phyloP scores from a whole-genome alignment of 2,329 filamentous ascomycete species.

The Alternaria tenuissima region DNA sequence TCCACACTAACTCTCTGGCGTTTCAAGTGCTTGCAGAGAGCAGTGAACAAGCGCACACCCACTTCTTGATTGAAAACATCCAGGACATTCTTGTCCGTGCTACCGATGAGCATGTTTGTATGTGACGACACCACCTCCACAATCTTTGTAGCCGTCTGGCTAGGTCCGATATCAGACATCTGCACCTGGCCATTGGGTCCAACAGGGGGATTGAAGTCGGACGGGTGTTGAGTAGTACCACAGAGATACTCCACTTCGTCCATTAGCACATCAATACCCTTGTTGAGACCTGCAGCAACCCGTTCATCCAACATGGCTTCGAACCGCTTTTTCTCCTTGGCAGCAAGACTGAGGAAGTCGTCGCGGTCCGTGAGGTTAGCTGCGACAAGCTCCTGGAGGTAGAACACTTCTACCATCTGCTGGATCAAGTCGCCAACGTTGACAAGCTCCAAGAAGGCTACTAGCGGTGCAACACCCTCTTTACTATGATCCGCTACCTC shows the following conservation, averaged over 20 bases:
- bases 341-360: slow-evolving; percentile 91
- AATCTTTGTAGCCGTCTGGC: slow-evolving; percentile 78
- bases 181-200: slow-evolving; percentile 44
- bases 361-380: slow-evolving; percentile 87
- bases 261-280: slow-evolving; percentile 98
- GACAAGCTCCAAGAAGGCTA: slow-evolving; percentile 95
- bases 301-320: slow-evolving; percentile 98
- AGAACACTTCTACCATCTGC: slow-evolving; percentile 99
- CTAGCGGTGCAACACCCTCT: slow-evolving; percentile 83
- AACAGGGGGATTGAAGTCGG: slow-evolving; percentile 83
- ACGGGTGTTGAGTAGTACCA: slow-evolving; percentile 83
- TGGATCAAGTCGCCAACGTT: slow-evolving; percentile 98
- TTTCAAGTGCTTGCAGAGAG: slow-evolving; percentile 96
- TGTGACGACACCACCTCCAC: slow-evolving; percentile 87
- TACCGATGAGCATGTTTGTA: slow-evolving; percentile 90
- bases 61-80: slow-evolving; percentile 99
- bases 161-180: slow-evolving; percentile 73
- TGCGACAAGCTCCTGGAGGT: slow-evolving; percentile 88
- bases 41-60: slow-evolving; percentile 87
- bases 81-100: slow-evolving; percentile 96
- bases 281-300: slow-evolving; percentile 93
- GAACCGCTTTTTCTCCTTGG: slow-evolving; percentile 96
- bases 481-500: slow-evolving; percentile 76
- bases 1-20: slow-evolving; percentile 90
- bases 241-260: slow-evolving; percentile 97